These are phyloP conservation scores for Mycena crocata DNA, from an alignment of 768 basidiomycete genomes.

Conservation along the genomic window DNA sequence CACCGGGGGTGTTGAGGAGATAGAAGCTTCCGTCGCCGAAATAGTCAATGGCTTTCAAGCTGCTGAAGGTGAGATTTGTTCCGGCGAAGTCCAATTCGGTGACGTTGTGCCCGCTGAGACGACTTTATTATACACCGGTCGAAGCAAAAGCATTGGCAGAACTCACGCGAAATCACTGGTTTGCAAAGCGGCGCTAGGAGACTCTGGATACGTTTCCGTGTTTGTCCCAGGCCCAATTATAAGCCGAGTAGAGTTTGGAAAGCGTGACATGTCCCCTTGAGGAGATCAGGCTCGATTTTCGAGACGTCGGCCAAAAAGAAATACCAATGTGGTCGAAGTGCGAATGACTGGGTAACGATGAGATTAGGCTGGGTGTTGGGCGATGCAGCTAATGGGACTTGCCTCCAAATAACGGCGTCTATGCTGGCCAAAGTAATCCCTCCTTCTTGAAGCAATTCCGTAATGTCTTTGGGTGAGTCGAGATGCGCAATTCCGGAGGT, in stretches of 20 bases:
- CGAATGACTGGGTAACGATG: constrained; percentile 12
- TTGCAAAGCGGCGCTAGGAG: constrained; percentile 15
- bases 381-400: not conserved
- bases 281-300: not conserved
- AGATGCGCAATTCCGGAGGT: not conserved
- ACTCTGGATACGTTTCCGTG: constrained; percentile 17
- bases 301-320: no score
- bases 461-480: constrained; percentile 11
- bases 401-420: constrained; percentile 27
- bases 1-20: constrained; percentile 32
- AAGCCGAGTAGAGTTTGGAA: constrained; percentile 27
- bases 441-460: constrained; percentile 19
- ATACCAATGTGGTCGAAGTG: constrained; percentile 24
- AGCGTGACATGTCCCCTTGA: constrained; percentile 34
- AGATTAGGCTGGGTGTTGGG: not conserved
- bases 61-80: constrained; percentile 22
- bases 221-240: constrained; percentile 27
- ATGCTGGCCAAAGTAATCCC: constrained; percentile 24
- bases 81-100: constrained; percentile 19
- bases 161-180: constrained; percentile 29
- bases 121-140: not conserved
- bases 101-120: constrained; percentile 22
- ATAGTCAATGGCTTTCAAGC: constrained; percentile 27
- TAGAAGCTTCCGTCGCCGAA: constrained; percentile 35
- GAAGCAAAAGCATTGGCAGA: not conserved